Evolutionary conservation across 2,329 filamentous ascomycete genomes (phyloP), one percentile per base, ranked within the genome.

Genomic region (Neopestalotiopsis clavispora): DNA sequence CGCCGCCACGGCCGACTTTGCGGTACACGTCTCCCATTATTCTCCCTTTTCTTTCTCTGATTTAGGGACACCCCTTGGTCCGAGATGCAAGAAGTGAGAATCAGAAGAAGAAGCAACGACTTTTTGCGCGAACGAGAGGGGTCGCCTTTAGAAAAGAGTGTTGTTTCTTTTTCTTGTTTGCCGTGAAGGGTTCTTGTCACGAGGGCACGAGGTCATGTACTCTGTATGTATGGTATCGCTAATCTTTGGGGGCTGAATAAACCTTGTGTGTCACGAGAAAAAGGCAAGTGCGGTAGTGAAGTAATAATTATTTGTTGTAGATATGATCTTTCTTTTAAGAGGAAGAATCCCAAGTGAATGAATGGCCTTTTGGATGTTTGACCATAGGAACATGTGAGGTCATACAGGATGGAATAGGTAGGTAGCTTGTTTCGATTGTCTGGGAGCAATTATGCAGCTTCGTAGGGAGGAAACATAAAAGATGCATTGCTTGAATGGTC

Each of bases 1-100:
- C 89, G 64, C 90, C 90, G 67, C 90, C 90, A 63, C 90, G 86
- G 68, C 90, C 89, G 57, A 85, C 83, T 69, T 83, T 84, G 72
- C 83, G 82, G 72, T 85, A 86, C 65, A 81, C 81, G 73, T 86
- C 86, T 67, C 52, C 52, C 65, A 67, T 67, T 28, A 28, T 28
- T 28, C 23, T 28, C 23, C 23, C 23, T 28, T n/a, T 23, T 59
- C 20, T 9, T 56, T 38, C 34, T 38, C 23, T 38, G 34, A 38
- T 38, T 38, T 10, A 38, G 34, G 34, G 34, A 5, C 6, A 10
- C 34, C 34, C 34, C 34, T 10, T 38, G 6, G n/a, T n/a, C 17
- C 23, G 4, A 10, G 45, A 52, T 7, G 45, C 6, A 20, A 52
- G n/a, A 52, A 28, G 23, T 28, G 45, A 52, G 45, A 52, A 52